Evolutionary conservation across 2,329 filamentous ascomycete genomes (phyloP).

Genomic region (Reticulascus tulasneorum): DNA sequence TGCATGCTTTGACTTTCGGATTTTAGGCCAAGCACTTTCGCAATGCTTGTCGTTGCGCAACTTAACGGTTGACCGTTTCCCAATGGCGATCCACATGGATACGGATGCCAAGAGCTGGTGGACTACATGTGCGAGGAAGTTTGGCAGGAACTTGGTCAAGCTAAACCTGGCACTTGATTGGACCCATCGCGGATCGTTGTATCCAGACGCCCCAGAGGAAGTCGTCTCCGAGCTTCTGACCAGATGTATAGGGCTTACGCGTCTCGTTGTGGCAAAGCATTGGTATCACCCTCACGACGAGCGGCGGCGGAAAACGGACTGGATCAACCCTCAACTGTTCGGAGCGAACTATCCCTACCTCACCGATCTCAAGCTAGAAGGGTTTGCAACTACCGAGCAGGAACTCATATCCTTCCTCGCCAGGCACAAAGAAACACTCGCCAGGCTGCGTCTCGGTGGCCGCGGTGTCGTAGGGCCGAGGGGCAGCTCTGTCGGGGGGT

Average conservation of each 20-base stretch:
- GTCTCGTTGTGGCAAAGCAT: background rate
- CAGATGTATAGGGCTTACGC: background rate
- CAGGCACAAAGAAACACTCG: background rate
- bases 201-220: background rate
- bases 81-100: background rate
- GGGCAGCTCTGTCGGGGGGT: background rate
- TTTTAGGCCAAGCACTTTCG: background rate
- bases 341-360: background rate
- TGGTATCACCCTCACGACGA: background rate
- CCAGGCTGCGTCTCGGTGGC: slow-evolving; percentile 1
- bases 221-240: background rate
- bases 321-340: background rate
- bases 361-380: slow-evolving; percentile 1
- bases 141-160: background rate
- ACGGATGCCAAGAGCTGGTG: background rate
- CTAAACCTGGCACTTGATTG: background rate
- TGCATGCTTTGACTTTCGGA: background rate
- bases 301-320: background rate
- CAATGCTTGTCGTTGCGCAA: background rate
- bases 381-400: background rate
- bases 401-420: background rate
- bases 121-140: background rate
- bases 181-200: background rate
- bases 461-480: background rate
- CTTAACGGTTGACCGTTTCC: slow-evolving; percentile 1